phyloP scores from a whole-genome alignment of 805 yeast genomes.

The Metschnikowia shivogae region DNA sequence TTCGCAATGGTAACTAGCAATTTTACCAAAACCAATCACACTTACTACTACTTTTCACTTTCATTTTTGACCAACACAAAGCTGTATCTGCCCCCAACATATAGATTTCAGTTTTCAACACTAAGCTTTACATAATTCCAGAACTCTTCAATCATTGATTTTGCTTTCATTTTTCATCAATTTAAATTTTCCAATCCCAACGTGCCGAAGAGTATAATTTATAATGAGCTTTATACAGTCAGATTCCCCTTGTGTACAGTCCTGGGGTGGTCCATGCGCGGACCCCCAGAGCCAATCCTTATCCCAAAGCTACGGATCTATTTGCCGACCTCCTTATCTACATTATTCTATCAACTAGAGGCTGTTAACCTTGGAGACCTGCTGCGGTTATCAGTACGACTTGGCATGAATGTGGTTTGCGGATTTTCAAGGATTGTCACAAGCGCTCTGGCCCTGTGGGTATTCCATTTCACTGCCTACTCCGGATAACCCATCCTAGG shows the following conservation, averaged over 20 bases:
- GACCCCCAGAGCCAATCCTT: conserved; percentile 40
- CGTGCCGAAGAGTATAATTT: too few relatives aligned
- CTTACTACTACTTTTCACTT: too few relatives aligned
- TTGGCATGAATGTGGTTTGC: conserved; percentile 35
- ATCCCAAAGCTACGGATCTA: conserved; percentile 39
- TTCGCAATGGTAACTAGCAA: too few relatives aligned
- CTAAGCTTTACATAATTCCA: too few relatives aligned
- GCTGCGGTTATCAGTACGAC: conserved; percentile 44
- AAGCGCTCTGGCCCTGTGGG: conserved; percentile 36
- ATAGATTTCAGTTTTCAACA: too few relatives aligned
- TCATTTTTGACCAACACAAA: too few relatives aligned
- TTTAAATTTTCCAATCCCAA: too few relatives aligned
- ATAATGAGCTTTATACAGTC: neutral
- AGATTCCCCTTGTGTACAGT: neutral
- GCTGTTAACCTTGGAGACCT: conserved; percentile 46
- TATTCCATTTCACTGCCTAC: conserved; percentile 38
- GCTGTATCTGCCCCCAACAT: too few relatives aligned
- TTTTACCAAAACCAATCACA: too few relatives aligned
- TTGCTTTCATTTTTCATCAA: too few relatives aligned
- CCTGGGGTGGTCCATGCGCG: neutral
- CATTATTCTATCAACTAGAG: conserved; percentile 43
- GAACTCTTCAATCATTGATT: too few relatives aligned
- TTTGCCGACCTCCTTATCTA: conserved; percentile 44
- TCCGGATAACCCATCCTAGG: too few relatives aligned
- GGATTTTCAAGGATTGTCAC: conserved; percentile 41